Percentiles rank a stretch among this genome's conserved stretches.
These are phyloP conservation scores for Cyberlindnera lachancei DNA, from an alignment of 805 yeast species.

Conservation along the genomic window DNA sequence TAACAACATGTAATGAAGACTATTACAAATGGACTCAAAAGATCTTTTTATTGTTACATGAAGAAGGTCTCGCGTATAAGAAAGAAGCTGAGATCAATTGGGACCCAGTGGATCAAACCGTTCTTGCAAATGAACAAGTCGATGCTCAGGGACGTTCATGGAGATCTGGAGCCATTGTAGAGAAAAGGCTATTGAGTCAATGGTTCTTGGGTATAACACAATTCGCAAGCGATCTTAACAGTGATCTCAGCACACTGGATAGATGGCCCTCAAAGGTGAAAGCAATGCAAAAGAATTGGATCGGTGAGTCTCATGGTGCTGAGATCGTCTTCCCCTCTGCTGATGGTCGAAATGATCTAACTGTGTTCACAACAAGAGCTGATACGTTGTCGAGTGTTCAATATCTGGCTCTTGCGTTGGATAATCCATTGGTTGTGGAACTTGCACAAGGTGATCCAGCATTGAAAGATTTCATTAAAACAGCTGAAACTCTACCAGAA, in stretches of 20 bases:
- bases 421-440: slow-evolving; percentile 52
- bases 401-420: slow-evolving; percentile 68
- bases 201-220: slow-evolving; percentile 92
- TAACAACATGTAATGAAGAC: slow-evolving; percentile 78
- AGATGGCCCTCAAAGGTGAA: slow-evolving; percentile 89
- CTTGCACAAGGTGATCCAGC: slow-evolving; percentile 30
- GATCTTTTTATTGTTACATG: slow-evolving; percentile 64
- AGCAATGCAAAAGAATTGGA: slow-evolving; percentile 91
- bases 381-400: slow-evolving; percentile 84
- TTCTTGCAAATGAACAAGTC: slow-evolving; percentile 93
- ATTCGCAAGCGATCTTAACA: slow-evolving; percentile 59
- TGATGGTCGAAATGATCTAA: slow-evolving; percentile 23
- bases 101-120: slow-evolving; percentile 96
- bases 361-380: slow-evolving; percentile 79
- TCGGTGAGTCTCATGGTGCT: slow-evolving; percentile 81
- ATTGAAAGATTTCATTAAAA: slow-evolving; percentile 40
- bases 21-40: slow-evolving; percentile 92
- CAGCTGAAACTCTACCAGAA: slow-evolving; percentile 29
- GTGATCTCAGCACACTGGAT: slow-evolving; percentile 53
- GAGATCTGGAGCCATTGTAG: slow-evolving; percentile 96
- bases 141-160: slow-evolving; percentile 87
- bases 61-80: slow-evolving; percentile 78
- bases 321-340: slow-evolving; percentile 46
- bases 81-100: slow-evolving; percentile 88
- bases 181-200: slow-evolving; percentile 71